Evolutionary conservation across 2,329 filamentous ascomycete species (phyloP).

Genomic region (Xylariaceae sp.): DNA sequence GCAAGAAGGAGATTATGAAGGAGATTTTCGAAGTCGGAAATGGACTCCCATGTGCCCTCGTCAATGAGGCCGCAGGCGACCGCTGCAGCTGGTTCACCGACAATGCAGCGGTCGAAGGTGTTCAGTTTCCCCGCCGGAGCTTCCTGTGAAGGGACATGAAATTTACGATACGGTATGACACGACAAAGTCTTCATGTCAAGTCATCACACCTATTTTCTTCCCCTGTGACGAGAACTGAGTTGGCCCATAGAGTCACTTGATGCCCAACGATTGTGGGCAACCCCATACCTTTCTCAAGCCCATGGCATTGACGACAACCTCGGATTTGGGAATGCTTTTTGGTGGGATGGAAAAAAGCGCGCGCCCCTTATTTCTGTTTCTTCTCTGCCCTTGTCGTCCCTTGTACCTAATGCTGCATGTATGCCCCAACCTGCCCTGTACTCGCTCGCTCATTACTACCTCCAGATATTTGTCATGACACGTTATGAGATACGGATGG

Average conservation of each 20-base stretch:
- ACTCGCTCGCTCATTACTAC: background rate
- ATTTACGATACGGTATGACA: background rate
- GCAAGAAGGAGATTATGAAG: conserved; percentile 89
- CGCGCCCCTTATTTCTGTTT: background rate
- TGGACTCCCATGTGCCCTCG: conserved; percentile 75
- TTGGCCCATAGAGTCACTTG: background rate
- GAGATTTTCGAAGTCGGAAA: conserved; percentile 83
- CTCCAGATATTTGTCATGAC: conserved; percentile 10
- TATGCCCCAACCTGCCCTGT: background rate
- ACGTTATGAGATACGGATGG: conserved; percentile 16
- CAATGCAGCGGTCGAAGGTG: conserved; percentile 74
- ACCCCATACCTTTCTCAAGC: background rate
- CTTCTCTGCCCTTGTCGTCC: background rate
- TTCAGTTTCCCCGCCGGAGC: conserved; percentile 72
- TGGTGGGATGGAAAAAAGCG: background rate
- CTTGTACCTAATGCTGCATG: background rate
- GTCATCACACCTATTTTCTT: background rate
- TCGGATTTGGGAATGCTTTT: background rate
- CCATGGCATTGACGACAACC: background rate
- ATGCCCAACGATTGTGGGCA: background rate
- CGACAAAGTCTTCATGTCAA: background rate
- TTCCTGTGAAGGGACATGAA: conserved; percentile 38
- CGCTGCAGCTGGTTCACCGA: conserved; percentile 96
- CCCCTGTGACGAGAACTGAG: background rate
- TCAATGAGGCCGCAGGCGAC: conserved; percentile 79